Evolutionary conservation across 345 rosid species (phyloP).

Genomic region (Schrenkiella parvula): DNA sequence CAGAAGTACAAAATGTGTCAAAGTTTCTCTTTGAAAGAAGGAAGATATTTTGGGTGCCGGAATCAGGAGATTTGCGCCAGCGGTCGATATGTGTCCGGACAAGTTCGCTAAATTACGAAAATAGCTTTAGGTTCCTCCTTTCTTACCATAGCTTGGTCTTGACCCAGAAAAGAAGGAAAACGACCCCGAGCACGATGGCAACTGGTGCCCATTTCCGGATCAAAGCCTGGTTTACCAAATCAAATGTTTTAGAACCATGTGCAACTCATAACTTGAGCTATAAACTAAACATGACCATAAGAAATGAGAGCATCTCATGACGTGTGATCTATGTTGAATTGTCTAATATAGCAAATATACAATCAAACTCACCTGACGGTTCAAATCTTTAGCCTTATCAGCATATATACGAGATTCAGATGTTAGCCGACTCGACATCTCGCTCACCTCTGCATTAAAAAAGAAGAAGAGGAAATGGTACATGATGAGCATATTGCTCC

Average conservation of each 20-base stretch:
- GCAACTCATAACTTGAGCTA: neutral
- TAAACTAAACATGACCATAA: neutral
- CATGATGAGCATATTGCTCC: slow-evolving; percentile 14
- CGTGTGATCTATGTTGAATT: neutral
- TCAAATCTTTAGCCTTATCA: slow-evolving; percentile 96
- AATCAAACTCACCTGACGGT: slow-evolving; percentile 55
- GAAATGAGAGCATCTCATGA: neutral
- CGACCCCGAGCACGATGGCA: slow-evolving; percentile 86
- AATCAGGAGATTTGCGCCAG: slow-evolving; percentile 4
- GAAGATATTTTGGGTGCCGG: slow-evolving; percentile 23
- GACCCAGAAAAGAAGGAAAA: slow-evolving; percentile 93
- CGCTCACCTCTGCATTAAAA: slow-evolving; percentile 84
- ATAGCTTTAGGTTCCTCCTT: slow-evolving; percentile 5
- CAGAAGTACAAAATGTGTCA: slow-evolving; percentile 35
- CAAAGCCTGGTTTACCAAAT: slow-evolving; percentile 56
- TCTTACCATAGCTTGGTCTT: slow-evolving; percentile 80
- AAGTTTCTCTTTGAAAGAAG: slow-evolving; percentile 21
- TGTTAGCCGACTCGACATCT: slow-evolving; percentile 94
- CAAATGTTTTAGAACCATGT: slow-evolving; percentile 2
- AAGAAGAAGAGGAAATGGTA: slow-evolving; percentile 5
- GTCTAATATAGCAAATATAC: neutral
- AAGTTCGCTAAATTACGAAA: slow-evolving; percentile 27
- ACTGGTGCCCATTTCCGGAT: slow-evolving; percentile 99
- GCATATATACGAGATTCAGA: slow-evolving; percentile 96
- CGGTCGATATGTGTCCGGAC: slow-evolving; percentile 13